These are phyloP conservation scores for Arachis hypogaea DNA, from an alignment of 306 rosid genomes.

Conservation along the genomic window DNA sequence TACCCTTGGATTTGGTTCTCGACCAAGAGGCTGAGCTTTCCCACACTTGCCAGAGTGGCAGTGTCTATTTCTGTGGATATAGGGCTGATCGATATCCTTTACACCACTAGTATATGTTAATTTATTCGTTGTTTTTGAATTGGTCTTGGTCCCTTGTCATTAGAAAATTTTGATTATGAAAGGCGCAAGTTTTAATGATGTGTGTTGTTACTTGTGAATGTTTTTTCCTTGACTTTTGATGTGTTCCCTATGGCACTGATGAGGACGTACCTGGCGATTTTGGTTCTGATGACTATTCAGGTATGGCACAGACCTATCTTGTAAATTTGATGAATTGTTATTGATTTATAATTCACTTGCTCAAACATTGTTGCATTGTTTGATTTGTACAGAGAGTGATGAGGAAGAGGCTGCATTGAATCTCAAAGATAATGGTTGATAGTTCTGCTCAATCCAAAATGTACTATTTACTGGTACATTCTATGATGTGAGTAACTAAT, in stretches of 20 bases:
- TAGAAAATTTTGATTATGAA: neutral
- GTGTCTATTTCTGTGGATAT: slow-evolving; percentile 69
- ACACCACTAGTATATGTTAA: neutral
- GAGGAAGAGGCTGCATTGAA: slow-evolving; percentile 26
- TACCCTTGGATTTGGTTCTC: slow-evolving; percentile 62
- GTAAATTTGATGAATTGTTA: neutral
- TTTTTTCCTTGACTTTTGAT: slow-evolving; percentile 44
- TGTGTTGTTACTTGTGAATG: too few relatives aligned
- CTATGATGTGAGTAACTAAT: neutral
- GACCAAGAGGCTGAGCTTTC: slow-evolving; percentile 72
- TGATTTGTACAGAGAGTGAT: slow-evolving; percentile 41
- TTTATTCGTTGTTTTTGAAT: neutral
- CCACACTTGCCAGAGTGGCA: slow-evolving; percentile 65
- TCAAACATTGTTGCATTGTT: slow-evolving; percentile 11
- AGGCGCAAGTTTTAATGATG: neutral
- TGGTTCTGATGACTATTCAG: slow-evolving; percentile 26
- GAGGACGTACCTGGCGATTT: neutral
- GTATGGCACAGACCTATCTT: slow-evolving; percentile 39
- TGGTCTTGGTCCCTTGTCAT: too few relatives aligned
- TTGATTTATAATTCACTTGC: slow-evolving; percentile 8
- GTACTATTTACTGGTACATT: neutral
- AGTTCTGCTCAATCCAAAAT: neutral
- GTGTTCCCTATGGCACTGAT: slow-evolving; percentile 39
- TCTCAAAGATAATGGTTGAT: slow-evolving; percentile 53
- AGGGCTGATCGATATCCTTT: slow-evolving; percentile 60